These are phyloP conservation scores for slime mould (Dictyostelium discoideum) DNA, from an alignment of 78 protist genomes.

Conservation along the genomic window dicty_2.7 NC_007089.4:1734001-1734500, in stretches of 20 bases:
- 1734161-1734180: constrained; percentile 75
- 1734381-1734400: constrained; percentile 41
- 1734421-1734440: constrained; percentile 9
- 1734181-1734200: constrained; percentile 4
- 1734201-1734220: constrained; percentile 10
- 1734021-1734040: constrained; percentile 85
- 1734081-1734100: constrained; percentile 85
- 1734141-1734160: constrained; percentile 53
- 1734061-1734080: constrained; percentile 87
- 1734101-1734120: constrained; percentile 33
- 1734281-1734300: background rate
- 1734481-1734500: constrained; percentile 1
- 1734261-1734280: background rate
- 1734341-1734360: constrained; percentile 50
- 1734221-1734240: constrained; percentile 44
- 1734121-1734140: constrained; percentile 80
- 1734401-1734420: constrained; percentile 9
- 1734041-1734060: constrained; percentile 86
- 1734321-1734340: constrained; percentile 55
- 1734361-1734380: constrained; percentile 64
- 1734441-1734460: background rate
- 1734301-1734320: constrained; percentile 54
- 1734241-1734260: background rate
- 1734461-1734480: background rate
- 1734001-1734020: constrained; percentile 81